Evolutionary conservation across 1,284 basidiomycete species (phyloP).

Genomic region (Athelia psychrophila): DNA sequence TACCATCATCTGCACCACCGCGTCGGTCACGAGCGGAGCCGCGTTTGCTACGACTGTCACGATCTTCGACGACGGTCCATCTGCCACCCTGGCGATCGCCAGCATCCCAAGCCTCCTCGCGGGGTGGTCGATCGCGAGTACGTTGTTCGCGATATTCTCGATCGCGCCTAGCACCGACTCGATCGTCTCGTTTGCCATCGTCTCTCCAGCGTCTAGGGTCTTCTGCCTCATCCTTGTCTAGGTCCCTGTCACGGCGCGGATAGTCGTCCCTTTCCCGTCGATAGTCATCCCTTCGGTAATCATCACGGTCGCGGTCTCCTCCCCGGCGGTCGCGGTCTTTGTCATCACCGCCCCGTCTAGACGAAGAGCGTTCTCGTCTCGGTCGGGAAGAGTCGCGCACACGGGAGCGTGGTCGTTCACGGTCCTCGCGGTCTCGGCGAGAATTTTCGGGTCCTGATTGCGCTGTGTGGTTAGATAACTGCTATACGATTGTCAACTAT

Average conservation of each 20-base stretch:
- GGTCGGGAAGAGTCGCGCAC: conserved; percentile 57
- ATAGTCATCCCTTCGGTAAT: conserved; percentile 29
- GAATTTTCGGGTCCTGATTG: conserved; percentile 43
- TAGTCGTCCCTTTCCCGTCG: conserved; percentile 39
- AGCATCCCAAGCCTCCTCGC: conserved; percentile 40
- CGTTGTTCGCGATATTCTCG: conserved; percentile 35
- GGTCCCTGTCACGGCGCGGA: conserved; percentile 19
- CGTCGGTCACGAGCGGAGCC: conserved; percentile 57
- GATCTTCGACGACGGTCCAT: conserved; percentile 61
- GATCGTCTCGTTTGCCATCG: conserved; percentile 75
- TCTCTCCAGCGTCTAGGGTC: conserved; percentile 73
- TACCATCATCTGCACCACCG: conserved; percentile 34
- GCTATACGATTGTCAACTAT: conserved; percentile 3
- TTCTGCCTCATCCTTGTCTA: conserved; percentile 48
- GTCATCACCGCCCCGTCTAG: conserved; percentile 42
- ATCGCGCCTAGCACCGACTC: conserved; percentile 59
- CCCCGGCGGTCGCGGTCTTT: conserved; percentile 24
- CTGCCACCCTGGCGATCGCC: conserved; percentile 35
- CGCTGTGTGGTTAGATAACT: conserved; percentile 5
- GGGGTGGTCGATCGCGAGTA: conserved; percentile 38
- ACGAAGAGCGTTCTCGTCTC: conserved; percentile 52
- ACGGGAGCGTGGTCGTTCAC: conserved; percentile 57
- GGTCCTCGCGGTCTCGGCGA: conserved; percentile 50
- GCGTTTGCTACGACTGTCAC: conserved; percentile 60
- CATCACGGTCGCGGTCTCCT: conserved; percentile 30